Conservation (phyloP, 768 basidiomycete genomes). For the Dacryopinax spathularia region DNA sequence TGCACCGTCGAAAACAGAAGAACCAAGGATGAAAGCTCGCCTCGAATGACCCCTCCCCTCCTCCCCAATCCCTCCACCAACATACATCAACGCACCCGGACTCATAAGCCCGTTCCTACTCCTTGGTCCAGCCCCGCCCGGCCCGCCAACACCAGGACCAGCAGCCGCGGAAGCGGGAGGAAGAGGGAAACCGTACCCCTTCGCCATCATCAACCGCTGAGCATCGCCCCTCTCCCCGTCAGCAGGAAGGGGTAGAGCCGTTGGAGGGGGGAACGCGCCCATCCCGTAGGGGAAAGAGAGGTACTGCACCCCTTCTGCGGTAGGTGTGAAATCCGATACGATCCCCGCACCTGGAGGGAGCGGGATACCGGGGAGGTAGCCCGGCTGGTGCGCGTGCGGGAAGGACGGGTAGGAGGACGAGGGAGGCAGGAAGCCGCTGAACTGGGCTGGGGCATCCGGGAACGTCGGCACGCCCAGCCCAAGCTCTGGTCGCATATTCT, state of each 20-base stretch:
- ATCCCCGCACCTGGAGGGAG: neutral
- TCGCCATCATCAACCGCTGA: neutral
- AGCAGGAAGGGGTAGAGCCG: too few relatives aligned
- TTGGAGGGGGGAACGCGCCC: neutral
- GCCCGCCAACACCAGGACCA: too few relatives aligned
- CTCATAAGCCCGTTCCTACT: too few relatives aligned
- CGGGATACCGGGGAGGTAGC: neutral
- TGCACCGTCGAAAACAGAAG: too few relatives aligned
- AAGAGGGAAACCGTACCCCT: neutral
- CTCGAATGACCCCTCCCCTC: neutral
- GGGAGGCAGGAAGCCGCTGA: neutral
- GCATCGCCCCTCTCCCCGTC: neutral
- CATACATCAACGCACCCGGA: too few relatives aligned
- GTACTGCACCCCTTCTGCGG: neutral
- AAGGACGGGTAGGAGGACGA: too few relatives aligned
- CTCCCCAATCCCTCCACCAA: neutral
- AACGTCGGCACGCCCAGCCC: neutral
- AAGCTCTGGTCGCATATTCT: neutral
- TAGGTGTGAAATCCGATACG: neutral
- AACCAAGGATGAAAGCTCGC: too few relatives aligned
- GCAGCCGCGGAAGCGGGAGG: too few relatives aligned
- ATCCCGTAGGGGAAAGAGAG: neutral
- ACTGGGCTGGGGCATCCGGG: neutral
- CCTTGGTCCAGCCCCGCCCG: too few relatives aligned
- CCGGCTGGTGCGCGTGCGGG: neutral